Percentiles rank a stretch among this genome's conserved stretches.
Evolutionary conservation across 208 protist genomes (phyloP).

Genomic region (Novymonas esmeraldas): DNA sequence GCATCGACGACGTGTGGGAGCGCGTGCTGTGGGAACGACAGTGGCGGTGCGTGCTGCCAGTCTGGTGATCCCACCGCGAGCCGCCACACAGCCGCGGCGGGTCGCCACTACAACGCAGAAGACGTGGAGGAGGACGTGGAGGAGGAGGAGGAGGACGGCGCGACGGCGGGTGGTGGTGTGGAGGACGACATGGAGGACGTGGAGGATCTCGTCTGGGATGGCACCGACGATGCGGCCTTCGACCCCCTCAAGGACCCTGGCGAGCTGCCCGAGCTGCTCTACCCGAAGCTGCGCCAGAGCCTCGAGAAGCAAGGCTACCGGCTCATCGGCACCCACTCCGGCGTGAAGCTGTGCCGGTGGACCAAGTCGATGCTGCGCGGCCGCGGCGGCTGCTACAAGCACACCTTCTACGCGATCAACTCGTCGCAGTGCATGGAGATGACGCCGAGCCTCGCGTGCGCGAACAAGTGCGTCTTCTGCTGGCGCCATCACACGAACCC

Average conservation of each 20-base stretch:
- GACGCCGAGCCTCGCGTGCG: conserved; percentile 95
- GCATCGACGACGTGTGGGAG: not conserved
- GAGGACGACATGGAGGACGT: conserved; percentile 58
- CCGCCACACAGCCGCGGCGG: no score
- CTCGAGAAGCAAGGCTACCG: conserved; percentile 96
- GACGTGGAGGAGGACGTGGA: conserved; percentile 26
- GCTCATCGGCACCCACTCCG: conserved; percentile 94
- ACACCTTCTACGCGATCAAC: conserved; percentile 98
- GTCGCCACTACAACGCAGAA: no score
- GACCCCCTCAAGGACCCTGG: conserved; percentile 28
- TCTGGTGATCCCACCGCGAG: no score
- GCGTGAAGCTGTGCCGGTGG: conserved; percentile 98
- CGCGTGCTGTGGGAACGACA: not conserved
- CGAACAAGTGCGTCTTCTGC: conserved; percentile 98
- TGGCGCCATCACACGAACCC: conserved; percentile 97
- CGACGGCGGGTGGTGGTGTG: conserved; percentile 16
- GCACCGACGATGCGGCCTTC: conserved; percentile 38
- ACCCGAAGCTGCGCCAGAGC: conserved; percentile 80
- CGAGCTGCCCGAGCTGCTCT: conserved; percentile 84
- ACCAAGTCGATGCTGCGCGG: conserved; percentile 97
- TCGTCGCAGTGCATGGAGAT: conserved; percentile 97
- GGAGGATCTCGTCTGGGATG: conserved; percentile 70
- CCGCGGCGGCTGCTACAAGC: conserved; percentile 97
- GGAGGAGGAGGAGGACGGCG: conserved; percentile 31
- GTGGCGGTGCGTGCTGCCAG: not conserved